Base-by-base conservation (phyloP, 1,284 basidiomycete species). In the Rhodotorula glutinis region DNA sequence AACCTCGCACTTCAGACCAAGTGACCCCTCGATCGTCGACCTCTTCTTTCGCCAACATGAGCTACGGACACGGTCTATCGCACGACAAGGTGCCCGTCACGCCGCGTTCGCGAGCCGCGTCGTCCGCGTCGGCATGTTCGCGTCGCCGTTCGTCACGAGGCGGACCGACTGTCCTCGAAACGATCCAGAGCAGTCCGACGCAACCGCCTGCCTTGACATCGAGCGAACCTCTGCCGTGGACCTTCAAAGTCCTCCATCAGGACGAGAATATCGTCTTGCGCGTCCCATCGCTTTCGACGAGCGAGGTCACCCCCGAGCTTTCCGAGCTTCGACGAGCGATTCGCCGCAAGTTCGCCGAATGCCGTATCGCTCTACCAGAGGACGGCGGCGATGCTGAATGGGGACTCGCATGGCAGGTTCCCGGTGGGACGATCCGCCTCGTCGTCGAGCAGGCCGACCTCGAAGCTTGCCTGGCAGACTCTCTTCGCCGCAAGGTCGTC, bases 241-340 rank as follows among this genome's bases (percentile, higher is more conserved):
- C 67, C 16, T 70, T 72, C 67, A 72, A 72, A 27, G 29, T 72
- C 33, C 60, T 72, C 1, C 70, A 72, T 33, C 13, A 30, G 10
- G 38, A 53, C 21, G 53, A 63, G 53, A 72, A 72, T 60, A 30
- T 72, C 53, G 47, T 69, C 60, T 41, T 72, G 4, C 65, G 70
- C 49, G 52, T 69, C 27, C 27, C 56, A 1, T 19, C 33, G 27
- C n/a, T 38, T 38, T 55, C 30, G 44, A 47, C 60, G 53, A 47
- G n/a, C 30, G n/a, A 40, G 19, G n/a, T 16, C 8, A 54, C 41
- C 19, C 57, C 57, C 8, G 47, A 61, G 38, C 27, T 56, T 40
- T 63, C 68, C 61, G 63, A 29, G 2, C 43, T 71, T 2, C 53
- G 70, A 19, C 4, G 16, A 4, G 63, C 60, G 5, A 52, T 68